Evolutionary conservation across 2,329 filamentous ascomycete genomes (phyloP), one percentile per base, ranked within the genome.

Genomic region (Aspergillus viridinutans): DNA sequence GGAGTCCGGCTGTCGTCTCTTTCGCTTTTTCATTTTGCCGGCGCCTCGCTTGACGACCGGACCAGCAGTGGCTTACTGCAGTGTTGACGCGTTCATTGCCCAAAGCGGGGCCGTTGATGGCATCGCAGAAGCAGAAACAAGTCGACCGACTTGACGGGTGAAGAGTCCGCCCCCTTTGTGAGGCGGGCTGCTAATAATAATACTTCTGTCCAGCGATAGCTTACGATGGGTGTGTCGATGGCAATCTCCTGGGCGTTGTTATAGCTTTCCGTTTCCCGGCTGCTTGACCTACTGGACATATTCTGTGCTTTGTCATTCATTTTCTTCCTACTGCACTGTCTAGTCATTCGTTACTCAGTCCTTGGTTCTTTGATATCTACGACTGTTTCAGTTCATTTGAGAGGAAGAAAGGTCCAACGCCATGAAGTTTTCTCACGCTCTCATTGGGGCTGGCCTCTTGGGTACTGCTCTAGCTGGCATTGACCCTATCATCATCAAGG

Each of bases 401-500:
- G 14, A 48, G 45, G 51, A 58, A 49, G 55, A 55, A 50, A 55
- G 50, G 3, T 25, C 5, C 9, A 14, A 40, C 51, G 50, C 10
- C n/a, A 58, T 58, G 56, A 58, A 58, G 56, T n/a, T 58, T 2
- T 17, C 32, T 17, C 32, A 17, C 29, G 53, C 56, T 55, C 26
- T 58, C 17, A 35, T 49, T 56, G 56, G 50, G 10, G 53, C 53
- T 14, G 53, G 43, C 52, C 43, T 58, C 28, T n/a, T 58, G 6
- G 56, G 56, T 14, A 38, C 35, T 38, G 56, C 45, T 20, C 12
- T 53, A 17, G 56, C 56, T 5, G 81, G 82, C 60, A 74, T 87
- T 50, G 83, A 80, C 59, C 74, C 80, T 9, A 81, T 83, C 58
- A 72, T 81, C 54, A 81, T 81, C 81, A 91, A 91, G 53, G 55